phyloP scores from a whole-genome alignment of 305 asterid species.

The Rubia balearica region DNA sequence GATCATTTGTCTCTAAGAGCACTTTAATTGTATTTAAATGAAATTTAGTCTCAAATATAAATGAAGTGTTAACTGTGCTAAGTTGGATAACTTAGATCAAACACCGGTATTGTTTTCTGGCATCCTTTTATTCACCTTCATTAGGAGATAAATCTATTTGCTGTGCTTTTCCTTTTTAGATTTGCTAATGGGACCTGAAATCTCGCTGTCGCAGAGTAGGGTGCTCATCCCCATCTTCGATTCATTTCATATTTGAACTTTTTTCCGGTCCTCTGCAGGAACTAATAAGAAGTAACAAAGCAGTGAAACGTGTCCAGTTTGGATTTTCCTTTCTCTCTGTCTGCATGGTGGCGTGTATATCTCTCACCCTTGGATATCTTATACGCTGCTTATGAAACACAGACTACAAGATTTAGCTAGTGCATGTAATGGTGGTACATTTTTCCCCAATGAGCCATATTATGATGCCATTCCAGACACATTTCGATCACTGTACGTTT shows the following conservation, averaged over 20 bases:
- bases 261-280: slow-evolving; percentile 31
- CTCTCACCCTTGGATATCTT: slow-evolving; percentile 50
- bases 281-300: slow-evolving; percentile 31
- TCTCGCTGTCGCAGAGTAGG: neutral
- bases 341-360: slow-evolving; percentile 63
- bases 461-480: neutral
- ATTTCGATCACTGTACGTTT: neutral
- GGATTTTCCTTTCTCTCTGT: slow-evolving; percentile 78
- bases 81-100: neutral
- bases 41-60: neutral
- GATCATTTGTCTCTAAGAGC: neutral
- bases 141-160: too few species aligned
- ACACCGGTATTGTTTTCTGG: neutral
- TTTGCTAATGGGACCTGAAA: neutral
- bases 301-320: slow-evolving; percentile 40
- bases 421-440: neutral
- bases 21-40: neutral
- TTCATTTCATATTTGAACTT: neutral
- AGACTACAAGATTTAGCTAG: neutral
- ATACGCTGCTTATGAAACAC: slow-evolving; percentile 22
- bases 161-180: neutral
- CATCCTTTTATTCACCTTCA: neutral
- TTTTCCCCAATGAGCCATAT: neutral
- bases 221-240: neutral
- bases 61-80: neutral